Conservation (phyloP, 2,329 filamentous ascomycete genomes). For the Ceratocystis destructans region DNA sequence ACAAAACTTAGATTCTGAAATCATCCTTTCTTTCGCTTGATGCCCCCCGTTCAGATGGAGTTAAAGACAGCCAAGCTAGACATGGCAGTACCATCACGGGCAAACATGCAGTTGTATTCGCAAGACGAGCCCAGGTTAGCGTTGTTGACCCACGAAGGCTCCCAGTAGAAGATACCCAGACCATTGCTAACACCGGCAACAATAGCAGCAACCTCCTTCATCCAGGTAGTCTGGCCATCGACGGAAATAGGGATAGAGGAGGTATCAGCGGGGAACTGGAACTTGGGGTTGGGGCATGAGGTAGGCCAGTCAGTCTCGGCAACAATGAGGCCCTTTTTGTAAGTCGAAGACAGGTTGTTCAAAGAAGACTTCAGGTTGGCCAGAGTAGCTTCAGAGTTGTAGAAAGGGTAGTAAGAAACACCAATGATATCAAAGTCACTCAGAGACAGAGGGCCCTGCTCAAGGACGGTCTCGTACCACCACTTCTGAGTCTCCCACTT, state of each 20-base stretch:
- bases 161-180: conserved; percentile 57
- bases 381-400: conserved; percentile 45
- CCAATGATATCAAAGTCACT: conserved; percentile 58
- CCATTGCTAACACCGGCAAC: conserved; percentile 41
- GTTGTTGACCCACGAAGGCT: conserved; percentile 58
- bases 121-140: conserved; percentile 51
- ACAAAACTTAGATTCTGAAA: not conserved
- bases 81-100: conserved; percentile 43
- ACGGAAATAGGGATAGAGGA: conserved; percentile 46
- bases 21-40: not conserved
- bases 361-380: conserved; percentile 41
- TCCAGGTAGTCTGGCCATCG: conserved; percentile 48
- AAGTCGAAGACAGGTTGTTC: conserved; percentile 44
- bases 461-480: conserved; percentile 48
- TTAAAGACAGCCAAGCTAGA: conserved; percentile 25
- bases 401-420: conserved; percentile 63
- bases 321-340: conserved; percentile 53
- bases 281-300: conserved; percentile 43
- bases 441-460: conserved; percentile 33
- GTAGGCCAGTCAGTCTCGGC: conserved; percentile 60
- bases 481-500: conserved; percentile 51
- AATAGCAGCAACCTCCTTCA: conserved; percentile 44
- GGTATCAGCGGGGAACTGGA: conserved; percentile 47
- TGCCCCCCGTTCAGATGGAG: not conserved
- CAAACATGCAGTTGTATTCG: conserved; percentile 48